Evolutionary conservation across 352 stramenopile genomes (phyloP).

Genomic region (Phytophthora tentaculata): DNA sequence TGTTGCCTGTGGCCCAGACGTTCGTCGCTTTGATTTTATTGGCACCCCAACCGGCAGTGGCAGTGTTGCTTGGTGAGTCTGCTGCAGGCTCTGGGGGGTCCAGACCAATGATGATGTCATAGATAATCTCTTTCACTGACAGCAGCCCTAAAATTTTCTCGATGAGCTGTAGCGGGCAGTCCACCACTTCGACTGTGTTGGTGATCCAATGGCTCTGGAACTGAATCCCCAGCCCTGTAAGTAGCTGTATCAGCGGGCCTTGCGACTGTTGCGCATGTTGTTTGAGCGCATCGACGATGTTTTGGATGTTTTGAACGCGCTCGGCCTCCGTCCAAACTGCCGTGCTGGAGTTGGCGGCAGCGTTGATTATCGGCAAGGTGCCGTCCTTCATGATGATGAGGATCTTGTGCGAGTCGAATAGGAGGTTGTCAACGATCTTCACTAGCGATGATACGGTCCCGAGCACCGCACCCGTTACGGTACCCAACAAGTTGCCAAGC

Average conservation of each 20-base stretch:
- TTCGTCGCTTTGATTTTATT: conserved; percentile 43
- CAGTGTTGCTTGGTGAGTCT: conserved; percentile 30
- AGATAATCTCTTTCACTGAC: conserved; percentile 38
- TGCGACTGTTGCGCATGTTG: conserved; percentile 13
- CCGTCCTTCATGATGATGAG: conserved; percentile 28
- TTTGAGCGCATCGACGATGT: conserved; percentile 30
- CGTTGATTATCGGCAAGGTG: conserved; percentile 11
- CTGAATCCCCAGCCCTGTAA: not conserved
- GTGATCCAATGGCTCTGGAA: conserved; percentile 44
- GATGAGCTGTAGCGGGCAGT: conserved; percentile 29
- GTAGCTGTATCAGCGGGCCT: conserved; percentile 19
- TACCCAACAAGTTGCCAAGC: conserved; percentile 10
- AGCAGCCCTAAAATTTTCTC: conserved; percentile 25
- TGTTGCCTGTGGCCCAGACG: conserved; percentile 40
- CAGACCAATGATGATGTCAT: conserved; percentile 29
- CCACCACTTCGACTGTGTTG: conserved; percentile 44
- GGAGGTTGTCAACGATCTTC: conserved; percentile 12
- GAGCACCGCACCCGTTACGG: not conserved
- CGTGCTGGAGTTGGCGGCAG: conserved; percentile 16
- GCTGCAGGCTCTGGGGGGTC: conserved; percentile 17
- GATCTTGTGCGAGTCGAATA: conserved; percentile 13
- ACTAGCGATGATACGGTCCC: conserved; percentile 21
- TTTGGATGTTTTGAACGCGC: conserved; percentile 27
- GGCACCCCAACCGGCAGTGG: conserved; percentile 37
- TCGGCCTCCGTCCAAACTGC: conserved; percentile 23